These are phyloP conservation scores for Coprinopsis marcescibilis DNA, from an alignment of 768 basidiomycete species.

Conservation along the genomic window DNA sequence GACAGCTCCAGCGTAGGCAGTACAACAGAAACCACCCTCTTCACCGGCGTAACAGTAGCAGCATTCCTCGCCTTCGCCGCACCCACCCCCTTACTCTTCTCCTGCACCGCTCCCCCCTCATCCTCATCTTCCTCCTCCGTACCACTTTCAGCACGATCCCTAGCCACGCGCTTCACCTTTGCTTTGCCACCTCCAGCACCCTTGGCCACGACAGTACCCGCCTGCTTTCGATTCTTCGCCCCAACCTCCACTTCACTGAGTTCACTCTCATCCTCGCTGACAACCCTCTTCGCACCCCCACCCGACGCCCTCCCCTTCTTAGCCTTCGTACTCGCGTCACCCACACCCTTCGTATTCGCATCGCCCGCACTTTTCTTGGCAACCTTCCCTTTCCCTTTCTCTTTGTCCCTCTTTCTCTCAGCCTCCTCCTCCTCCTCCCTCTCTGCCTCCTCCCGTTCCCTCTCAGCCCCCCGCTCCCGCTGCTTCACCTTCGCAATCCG, in stretches of 20 bases:
- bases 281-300: slow-evolving; percentile 4
- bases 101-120: slow-evolving; percentile 12
- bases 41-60: slow-evolving; percentile 7
- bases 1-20: neutral
- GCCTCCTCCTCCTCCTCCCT: slow-evolving; percentile 24
- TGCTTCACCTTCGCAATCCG: slow-evolving; percentile 4
- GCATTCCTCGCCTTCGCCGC: neutral
- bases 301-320: slow-evolving; percentile 2
- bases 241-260: neutral
- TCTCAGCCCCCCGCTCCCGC: slow-evolving; percentile 4
- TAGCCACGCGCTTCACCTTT: slow-evolving; percentile 12
- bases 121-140: slow-evolving; percentile 14
- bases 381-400: slow-evolving; percentile 1
- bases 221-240: slow-evolving; percentile 3
- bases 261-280: slow-evolving; percentile 1
- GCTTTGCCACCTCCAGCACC: slow-evolving; percentile 7
- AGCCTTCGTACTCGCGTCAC: slow-evolving; percentile 15
- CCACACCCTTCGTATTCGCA: slow-evolving; percentile 24
- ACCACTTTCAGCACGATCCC: slow-evolving; percentile 9
- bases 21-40: neutral
- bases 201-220: slow-evolving; percentile 7
- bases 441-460: slow-evolving; percentile 8
- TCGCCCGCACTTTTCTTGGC: slow-evolving; percentile 5
- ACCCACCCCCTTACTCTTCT: slow-evolving; percentile 11
- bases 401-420: slow-evolving; percentile 17